A percentile compares a stretch with the other conserved stretches of the same genome.
Evolutionary conservation across 108 stramenopile species (phyloP).

Genomic region (Cyclotella kingstonii): DNA sequence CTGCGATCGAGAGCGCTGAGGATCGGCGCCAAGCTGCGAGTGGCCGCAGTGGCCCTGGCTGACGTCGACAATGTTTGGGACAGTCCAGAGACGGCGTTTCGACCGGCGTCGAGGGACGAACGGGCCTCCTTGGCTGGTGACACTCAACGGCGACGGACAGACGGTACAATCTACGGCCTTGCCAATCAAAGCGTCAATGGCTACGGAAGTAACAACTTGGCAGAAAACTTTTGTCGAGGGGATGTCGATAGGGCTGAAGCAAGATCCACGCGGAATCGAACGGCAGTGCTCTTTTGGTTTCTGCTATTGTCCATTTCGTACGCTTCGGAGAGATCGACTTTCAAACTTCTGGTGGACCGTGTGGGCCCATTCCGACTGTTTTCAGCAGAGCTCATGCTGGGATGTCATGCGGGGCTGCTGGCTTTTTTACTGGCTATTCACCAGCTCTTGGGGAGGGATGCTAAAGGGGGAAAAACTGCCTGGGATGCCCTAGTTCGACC

Average conservation of each 20-base stretch:
- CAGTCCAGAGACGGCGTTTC: constrained; percentile 32
- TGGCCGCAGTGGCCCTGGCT: constrained; percentile 46
- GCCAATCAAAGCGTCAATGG: constrained; percentile 4
- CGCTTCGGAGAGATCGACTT: constrained; percentile 74
- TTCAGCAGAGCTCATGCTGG: constrained; percentile 64
- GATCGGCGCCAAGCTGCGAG: constrained; percentile 24
- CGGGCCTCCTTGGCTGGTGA: neutral
- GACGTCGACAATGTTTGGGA: constrained; percentile 85
- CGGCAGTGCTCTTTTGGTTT: constrained; percentile 78
- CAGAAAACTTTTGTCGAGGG: constrained; percentile 31
- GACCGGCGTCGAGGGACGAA: neutral
- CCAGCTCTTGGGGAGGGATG: constrained; percentile 35
- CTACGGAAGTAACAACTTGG: neutral
- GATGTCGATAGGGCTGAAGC: constrained; percentile 30
- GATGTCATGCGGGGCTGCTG: constrained; percentile 58
- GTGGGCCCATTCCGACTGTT: constrained; percentile 82
- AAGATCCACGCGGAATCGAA: constrained; percentile 39
- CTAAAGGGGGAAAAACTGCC: constrained; percentile 2
- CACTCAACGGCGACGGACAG: too few relatives aligned
- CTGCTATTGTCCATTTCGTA: constrained; percentile 62
- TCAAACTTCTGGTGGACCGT: constrained; percentile 77
- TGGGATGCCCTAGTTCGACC: too few relatives aligned
- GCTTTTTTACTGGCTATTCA: too few relatives aligned
- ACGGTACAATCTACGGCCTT: constrained; percentile 1
- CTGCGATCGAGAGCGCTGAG: neutral